These are phyloP conservation scores for Colletotrichum gloeosporioides DNA, from an alignment of 2,329 filamentous ascomycete genomes.

Conservation along the genomic window DNA sequence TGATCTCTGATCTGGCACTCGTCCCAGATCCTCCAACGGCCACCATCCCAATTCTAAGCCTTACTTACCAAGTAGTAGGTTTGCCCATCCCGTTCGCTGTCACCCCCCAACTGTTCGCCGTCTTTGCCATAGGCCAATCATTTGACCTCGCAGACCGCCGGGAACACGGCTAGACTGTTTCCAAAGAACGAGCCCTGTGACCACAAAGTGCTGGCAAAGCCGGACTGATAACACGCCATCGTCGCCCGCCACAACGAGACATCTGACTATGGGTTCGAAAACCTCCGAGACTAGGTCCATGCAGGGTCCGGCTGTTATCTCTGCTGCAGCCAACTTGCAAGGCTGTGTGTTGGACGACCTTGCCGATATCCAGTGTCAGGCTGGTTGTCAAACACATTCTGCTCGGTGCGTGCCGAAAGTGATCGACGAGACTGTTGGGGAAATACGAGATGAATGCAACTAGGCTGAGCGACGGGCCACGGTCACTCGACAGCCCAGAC, in stretches of 20 bases:
- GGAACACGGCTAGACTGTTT: background rate
- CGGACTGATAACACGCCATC: background rate
- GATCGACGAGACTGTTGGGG: background rate
- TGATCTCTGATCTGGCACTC: slow-evolving; percentile 18
- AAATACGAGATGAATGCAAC: background rate
- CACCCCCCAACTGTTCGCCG: background rate
- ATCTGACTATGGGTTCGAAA: background rate
- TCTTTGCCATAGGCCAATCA: background rate
- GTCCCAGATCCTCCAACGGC: slow-evolving; percentile 9
- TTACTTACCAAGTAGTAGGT: background rate
- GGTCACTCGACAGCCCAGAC: background rate
- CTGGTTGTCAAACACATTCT: background rate
- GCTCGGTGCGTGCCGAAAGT: background rate
- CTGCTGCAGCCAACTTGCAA: background rate
- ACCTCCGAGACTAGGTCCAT: background rate
- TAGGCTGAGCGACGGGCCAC: background rate
- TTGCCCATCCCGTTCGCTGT: background rate
- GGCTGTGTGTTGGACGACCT: background rate
- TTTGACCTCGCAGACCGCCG: background rate
- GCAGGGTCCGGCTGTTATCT: background rate
- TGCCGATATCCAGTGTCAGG: background rate
- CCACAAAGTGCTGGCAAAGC: background rate
- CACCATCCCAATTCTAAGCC: background rate
- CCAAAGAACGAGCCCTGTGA: background rate
- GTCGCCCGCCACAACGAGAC: background rate